Evolutionary conservation across 306 rosid genomes (phyloP), one percentile per base, ranked within the genome.

Genomic region (Glycine latifolia): DNA sequence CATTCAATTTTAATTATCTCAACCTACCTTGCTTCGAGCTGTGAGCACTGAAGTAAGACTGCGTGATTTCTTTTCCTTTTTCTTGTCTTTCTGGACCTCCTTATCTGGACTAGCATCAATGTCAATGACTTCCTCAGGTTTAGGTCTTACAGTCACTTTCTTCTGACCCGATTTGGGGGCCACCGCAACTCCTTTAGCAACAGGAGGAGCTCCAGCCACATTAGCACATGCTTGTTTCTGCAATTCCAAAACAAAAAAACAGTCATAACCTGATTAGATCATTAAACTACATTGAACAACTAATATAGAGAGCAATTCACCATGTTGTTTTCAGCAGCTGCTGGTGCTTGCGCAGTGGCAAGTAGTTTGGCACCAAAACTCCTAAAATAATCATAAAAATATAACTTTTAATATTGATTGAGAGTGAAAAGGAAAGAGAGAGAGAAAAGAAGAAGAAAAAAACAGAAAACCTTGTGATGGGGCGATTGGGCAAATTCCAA

Each of bases 301-400:
- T 4, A 35, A 35, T 4, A 35, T 3, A 26, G 15, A 35, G 69
- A 26, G 35, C 4, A 10, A 11, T 10, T 54, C 2, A 91, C 98
- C 94, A 89, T 92, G 76, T 85, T 87, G 26, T 91, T 92, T 56
- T 89, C 98, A 41, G 82, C 91, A 13, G 70, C 88, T 0, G 84
- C 90, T 7, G 90, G 90, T 7, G 94, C 96, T 87, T 94, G 94
- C 0, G 94, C 97, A 71, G 92, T 94, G 10, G 98, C 98, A 6
- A 94, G 90, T 67, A 94, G 68, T 79, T 94, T 97, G 2, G 98
- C 97, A 58, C 96, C 82, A 82, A 94, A 94, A 58, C 92, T 94
- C 89, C 98, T 92, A 49, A 72, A 81, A 71, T 70, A 73, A 55
- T 39, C 16, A 82, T 1, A 79, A 50, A 33, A 13, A 54, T 26